phyloP scores from a whole-genome alignment of 2,329 filamentous ascomycete genomes.

The Parafenestella ontariensis region DNA sequence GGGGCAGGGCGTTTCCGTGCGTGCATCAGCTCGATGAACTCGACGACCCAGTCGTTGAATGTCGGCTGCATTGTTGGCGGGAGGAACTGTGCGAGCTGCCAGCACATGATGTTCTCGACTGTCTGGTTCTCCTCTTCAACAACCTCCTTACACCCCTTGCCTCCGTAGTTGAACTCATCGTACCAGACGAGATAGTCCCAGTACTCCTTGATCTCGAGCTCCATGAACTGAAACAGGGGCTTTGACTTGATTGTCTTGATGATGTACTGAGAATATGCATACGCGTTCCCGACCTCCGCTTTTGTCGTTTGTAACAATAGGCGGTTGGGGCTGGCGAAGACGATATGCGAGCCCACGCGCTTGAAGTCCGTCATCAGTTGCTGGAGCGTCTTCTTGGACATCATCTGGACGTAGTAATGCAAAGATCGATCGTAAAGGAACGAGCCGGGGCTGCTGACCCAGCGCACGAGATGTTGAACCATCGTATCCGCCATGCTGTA shows the following conservation, averaged over 20 bases:
- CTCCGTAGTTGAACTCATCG: constrained; percentile 98
- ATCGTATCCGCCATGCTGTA: constrained; percentile 92
- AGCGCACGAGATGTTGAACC: constrained; percentile 95
- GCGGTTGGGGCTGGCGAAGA: constrained; percentile 92
- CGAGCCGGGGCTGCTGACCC: constrained; percentile 92
- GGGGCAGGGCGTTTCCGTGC: constrained; percentile 70
- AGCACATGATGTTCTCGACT: constrained; percentile 94
- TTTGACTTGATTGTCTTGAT: constrained; percentile 96
- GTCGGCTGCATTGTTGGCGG: constrained; percentile 79
- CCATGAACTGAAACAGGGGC: constrained; percentile 94
- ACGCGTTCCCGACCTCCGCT: constrained; percentile 94
- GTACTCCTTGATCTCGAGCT: constrained; percentile 96
- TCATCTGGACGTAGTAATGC: constrained; percentile 98
- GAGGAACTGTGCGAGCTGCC: constrained; percentile 93
- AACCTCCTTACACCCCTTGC: constrained; percentile 86
- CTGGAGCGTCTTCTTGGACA: constrained; percentile 96
- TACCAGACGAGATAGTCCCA: constrained; percentile 99
- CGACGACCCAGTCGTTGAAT: constrained; percentile 92
- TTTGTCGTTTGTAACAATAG: constrained; percentile 95
- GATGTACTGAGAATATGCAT: constrained; percentile 96
- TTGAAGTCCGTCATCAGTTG: constrained; percentile 97
- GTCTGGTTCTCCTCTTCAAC: constrained; percentile 77
- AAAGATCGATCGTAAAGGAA: constrained; percentile 94
- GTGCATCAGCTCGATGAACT: constrained; percentile 96
- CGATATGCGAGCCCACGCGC: constrained; percentile 89